Percentiles rank a stretch among this genome's conserved stretches.
Conservation (phyloP, 768 basidiomycete species). For the Russula olivacea region DNA sequence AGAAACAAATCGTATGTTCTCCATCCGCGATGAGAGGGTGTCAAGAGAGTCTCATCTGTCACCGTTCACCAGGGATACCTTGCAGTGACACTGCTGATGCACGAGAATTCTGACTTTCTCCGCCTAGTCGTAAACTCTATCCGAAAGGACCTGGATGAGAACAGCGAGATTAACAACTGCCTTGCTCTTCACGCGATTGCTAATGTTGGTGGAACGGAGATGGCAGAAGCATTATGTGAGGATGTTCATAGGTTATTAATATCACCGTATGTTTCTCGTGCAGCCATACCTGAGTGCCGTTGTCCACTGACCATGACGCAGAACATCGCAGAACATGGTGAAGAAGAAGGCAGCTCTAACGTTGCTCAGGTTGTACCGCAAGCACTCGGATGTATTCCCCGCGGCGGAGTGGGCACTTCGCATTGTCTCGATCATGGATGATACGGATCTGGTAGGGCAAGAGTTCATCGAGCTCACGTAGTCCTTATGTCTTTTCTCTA, state of each 20-base stretch:
- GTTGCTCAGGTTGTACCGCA: conserved; percentile 85
- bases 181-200: conserved; percentile 97
- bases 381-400: conserved; percentile 91
- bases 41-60: conserved; percentile 13
- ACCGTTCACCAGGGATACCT: conserved; percentile 73
- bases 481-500: conserved; percentile 29
- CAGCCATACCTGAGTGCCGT: background rate
- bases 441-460: conserved; percentile 66
- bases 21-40: conserved; percentile 4
- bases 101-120: conserved; percentile 96
- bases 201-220: conserved; percentile 95
- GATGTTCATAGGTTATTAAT: conserved; percentile 94
- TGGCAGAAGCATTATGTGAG: conserved; percentile 92
- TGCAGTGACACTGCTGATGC: conserved; percentile 94
- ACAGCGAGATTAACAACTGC: conserved; percentile 93
- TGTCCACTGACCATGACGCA: conserved; percentile 33
- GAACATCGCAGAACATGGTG: conserved; percentile 91
- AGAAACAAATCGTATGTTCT: conserved; percentile 90
- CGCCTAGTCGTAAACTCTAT: conserved; percentile 97
- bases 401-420: conserved; percentile 94
- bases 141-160: conserved; percentile 92
- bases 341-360: conserved; percentile 99
- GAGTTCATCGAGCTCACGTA: background rate
- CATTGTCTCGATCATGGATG: conserved; percentile 94
- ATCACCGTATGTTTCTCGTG: conserved; percentile 61